Base-by-base conservation (phyloP, 2,329 filamentous ascomycete species). In the Neofusicoccum parvum region DNA sequence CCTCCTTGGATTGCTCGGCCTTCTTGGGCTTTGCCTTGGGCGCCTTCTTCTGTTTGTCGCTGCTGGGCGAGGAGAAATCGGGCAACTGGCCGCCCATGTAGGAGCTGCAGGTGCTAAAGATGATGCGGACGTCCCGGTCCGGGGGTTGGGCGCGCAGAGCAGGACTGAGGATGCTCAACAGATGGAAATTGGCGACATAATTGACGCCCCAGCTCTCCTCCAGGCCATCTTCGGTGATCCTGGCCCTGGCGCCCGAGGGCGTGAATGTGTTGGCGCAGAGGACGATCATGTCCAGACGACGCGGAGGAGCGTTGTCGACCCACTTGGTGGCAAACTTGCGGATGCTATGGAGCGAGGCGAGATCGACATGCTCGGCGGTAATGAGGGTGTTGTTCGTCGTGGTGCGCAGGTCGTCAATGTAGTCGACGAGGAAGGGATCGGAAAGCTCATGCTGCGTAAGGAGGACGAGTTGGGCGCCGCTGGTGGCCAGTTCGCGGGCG, bases 141-240 rank as follows among this genome's bases (percentile, higher is more conserved):
- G 96, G 88, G 1, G 95, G 95, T 78, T 99, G 95, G 1, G 91
- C 92, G 69, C 92, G 88, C 67, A 99, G 84, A 0, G 95, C 94
- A 0, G 95, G 95, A 71, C 90, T 95, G 41, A 99, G 83, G 36
- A 99, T 96, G 69, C 91, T 92, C 50, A 99, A 84, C 3, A 99
- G 84, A 74, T 99, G 96, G 80, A 97, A 98, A 77, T 97, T 98
- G 68, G 93, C 90, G 45, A 99, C 85, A 77, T 93, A 99, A 75
- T 99, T 99, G 71, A 98, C 84, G 80, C 93, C 92, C 94, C 94
- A 98, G 67, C 91, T 94, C 69, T 90, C 86, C 75, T 98, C 94
- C 14, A 98, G 81, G 0, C 92, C 93, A 73, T 97, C 93, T 5
- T 83, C 79, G 0, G 93, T 96, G 69, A 86, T 81, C 1, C 78